A percentile compares a stretch with the other conserved stretches of the same genome.
Evolutionary conservation across 495 filamentous ascomycete species (phyloP).

Genomic region (Echria macrotheca): DNA sequence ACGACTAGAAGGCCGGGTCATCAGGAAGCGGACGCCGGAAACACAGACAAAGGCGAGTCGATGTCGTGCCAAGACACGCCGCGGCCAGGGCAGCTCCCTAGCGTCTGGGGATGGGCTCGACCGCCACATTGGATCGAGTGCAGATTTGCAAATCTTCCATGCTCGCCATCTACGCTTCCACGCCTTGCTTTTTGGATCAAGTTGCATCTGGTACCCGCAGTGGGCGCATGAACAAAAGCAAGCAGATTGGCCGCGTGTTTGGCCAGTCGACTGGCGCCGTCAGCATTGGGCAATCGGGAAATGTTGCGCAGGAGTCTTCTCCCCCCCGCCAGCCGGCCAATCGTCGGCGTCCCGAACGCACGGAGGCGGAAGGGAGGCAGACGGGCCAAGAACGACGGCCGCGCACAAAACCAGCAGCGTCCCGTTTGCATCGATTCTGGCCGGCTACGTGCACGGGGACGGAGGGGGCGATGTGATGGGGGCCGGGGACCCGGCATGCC

Average conservation of each 20-base stretch:
- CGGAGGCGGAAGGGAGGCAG: slow-evolving; percentile 18
- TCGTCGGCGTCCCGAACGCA: slow-evolving; percentile 13
- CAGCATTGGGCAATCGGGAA: slow-evolving; percentile 9
- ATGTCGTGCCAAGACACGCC: slow-evolving; percentile 5
- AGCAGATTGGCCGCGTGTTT: neutral
- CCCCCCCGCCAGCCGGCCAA: slow-evolving; percentile 3
- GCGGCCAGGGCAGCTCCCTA: no score
- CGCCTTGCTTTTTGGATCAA: no score
- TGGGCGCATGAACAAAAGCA: neutral
- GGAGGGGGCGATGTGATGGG: neutral
- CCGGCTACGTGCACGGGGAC: neutral
- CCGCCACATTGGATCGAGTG: no score
- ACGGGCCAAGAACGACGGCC: slow-evolving; percentile 18
- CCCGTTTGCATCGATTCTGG: slow-evolving; percentile 10
- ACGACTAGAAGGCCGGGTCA: slow-evolving; percentile 3
- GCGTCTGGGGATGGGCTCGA: slow-evolving; percentile 2
- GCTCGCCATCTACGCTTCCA: neutral
- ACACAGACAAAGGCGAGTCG: slow-evolving; percentile 2
- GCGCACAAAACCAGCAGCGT: slow-evolving; percentile 13
- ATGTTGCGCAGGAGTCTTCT: slow-evolving; percentile 17
- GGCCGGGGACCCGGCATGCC: neutral
- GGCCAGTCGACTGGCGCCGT: slow-evolving; percentile 1
- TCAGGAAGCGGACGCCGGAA: slow-evolving; percentile 1
- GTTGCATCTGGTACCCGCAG: slow-evolving; percentile 4
- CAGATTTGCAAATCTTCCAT: neutral